Conservation (phyloP, 352 stramenopile species). For the Blastocystis sp. region DNA sequence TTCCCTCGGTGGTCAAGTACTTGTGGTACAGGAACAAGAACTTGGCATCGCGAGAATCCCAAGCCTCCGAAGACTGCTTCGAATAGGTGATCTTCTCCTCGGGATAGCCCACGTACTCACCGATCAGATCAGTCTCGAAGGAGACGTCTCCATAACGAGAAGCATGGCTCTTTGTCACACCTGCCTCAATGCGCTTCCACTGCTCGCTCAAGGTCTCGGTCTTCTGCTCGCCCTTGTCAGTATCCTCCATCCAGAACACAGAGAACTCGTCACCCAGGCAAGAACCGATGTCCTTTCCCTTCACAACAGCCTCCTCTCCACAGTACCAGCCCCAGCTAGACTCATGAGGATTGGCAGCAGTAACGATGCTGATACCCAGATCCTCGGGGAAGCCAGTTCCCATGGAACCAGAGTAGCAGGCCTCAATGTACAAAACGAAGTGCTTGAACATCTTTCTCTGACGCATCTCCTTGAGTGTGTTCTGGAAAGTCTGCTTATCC, state of each 20-base stretch:
- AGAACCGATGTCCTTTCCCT: conserved; percentile 72
- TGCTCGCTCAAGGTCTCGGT: conserved; percentile 75
- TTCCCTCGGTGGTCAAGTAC: neutral
- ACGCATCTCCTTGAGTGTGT: conserved; percentile 75
- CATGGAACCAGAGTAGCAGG: conserved; percentile 83
- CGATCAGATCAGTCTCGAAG: conserved; percentile 51
- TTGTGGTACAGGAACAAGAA: conserved; percentile 14
- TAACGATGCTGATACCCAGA: conserved; percentile 80
- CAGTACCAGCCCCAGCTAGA: conserved; percentile 82
- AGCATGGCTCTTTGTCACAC: conserved; percentile 77
- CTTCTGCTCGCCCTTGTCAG: conserved; percentile 73
- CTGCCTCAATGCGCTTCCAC: conserved; percentile 72
- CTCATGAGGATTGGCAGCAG: conserved; percentile 78
- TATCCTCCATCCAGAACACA: conserved; percentile 84
- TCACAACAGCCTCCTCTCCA: conserved; percentile 67
- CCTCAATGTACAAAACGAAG: conserved; percentile 83
- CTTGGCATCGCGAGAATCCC: conserved; percentile 31
- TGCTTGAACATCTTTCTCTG: conserved; percentile 79
- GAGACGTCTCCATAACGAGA: conserved; percentile 63
- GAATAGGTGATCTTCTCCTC: neutral
- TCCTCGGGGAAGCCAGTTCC: conserved; percentile 75
- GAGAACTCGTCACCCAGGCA: conserved; percentile 82
- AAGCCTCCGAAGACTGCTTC: neutral
- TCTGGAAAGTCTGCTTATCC: conserved; percentile 71
- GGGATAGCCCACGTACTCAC: conserved; percentile 35